A percentile compares a stretch with the other conserved stretches of the same genome.
Conservation (phyloP, 192 early-diverging fungal genomes). For the Oehlia diaphana region DNA sequence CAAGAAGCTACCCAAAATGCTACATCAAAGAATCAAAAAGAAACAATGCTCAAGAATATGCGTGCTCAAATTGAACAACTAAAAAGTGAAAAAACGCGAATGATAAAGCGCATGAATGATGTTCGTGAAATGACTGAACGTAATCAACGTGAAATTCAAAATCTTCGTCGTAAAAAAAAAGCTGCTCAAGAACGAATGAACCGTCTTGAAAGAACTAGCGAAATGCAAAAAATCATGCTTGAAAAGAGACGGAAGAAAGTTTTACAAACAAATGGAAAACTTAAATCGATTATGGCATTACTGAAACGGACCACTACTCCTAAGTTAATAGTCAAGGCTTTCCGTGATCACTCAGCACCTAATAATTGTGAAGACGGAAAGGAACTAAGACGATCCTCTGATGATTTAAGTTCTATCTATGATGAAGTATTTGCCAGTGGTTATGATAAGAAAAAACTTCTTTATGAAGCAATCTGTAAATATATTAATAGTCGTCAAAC, state of each 20-base stretch:
- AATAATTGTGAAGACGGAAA: slow-evolving; percentile 1
- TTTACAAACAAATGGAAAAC: slow-evolving; percentile 39
- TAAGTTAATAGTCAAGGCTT: no score
- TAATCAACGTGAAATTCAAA: slow-evolving; percentile 47
- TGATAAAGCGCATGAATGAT: slow-evolving; percentile 66
- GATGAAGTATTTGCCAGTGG: no score
- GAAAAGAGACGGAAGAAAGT: slow-evolving; percentile 34
- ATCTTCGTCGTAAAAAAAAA: slow-evolving; percentile 39
- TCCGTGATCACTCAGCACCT: no score
- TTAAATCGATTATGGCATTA: slow-evolving; percentile 48
- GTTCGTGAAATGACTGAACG: slow-evolving; percentile 60
- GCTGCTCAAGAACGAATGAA: slow-evolving; percentile 50
- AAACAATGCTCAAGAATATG: slow-evolving; percentile 61
- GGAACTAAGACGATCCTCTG: neutral
- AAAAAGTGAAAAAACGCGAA: slow-evolving; percentile 36
- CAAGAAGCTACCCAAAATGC: slow-evolving; percentile 54
- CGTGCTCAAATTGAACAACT: slow-evolving; percentile 68
- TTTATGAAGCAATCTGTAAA: slow-evolving; percentile 54
- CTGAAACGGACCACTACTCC: slow-evolving; percentile 50
- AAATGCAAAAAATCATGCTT: slow-evolving; percentile 43
- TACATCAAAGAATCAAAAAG: slow-evolving; percentile 34
- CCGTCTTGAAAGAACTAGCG: slow-evolving; percentile 53
- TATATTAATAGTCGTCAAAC: slow-evolving; percentile 54
- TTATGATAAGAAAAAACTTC: slow-evolving; percentile 43
- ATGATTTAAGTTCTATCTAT: no score